phyloP scores from a whole-genome alignment of 2,329 filamentous ascomycete genomes.

The Paracoccidioides brasiliensis region DNA sequence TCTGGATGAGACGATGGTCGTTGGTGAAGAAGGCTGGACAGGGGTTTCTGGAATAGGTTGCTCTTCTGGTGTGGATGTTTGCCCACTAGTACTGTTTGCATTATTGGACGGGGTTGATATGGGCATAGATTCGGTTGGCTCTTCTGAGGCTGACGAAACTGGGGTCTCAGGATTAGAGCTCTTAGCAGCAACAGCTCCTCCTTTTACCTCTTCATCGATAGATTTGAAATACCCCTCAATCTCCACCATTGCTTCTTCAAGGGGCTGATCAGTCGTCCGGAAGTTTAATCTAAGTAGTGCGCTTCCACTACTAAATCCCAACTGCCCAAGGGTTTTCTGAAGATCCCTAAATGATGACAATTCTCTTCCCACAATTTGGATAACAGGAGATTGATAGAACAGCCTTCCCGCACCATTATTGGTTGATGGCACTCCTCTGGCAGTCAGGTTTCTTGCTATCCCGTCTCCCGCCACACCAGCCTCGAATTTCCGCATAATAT shows the following conservation, averaged over 20 bases:
- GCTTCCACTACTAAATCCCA: constrained; percentile 77
- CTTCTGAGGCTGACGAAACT: constrained; percentile 7
- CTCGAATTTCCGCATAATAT: constrained; percentile 81
- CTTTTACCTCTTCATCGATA: constrained; percentile 20
- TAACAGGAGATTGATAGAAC: constrained; percentile 73
- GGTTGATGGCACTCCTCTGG: constrained; percentile 54
- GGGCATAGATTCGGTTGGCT: constrained; percentile 7
- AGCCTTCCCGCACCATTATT: constrained; percentile 55
- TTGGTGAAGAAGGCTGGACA: constrained; percentile 8
- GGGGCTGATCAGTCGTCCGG: constrained; percentile 58
- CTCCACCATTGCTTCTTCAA: constrained; percentile 73
- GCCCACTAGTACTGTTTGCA: constrained; percentile 1
- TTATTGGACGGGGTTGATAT: constrained; percentile 8
- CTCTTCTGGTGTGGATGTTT: constrained; percentile 3
- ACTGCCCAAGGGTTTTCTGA: constrained; percentile 74
- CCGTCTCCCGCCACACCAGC: constrained; percentile 52
- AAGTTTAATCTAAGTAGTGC: constrained; percentile 68
- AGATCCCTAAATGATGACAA: constrained; percentile 65
- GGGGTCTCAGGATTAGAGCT: constrained; percentile 1
- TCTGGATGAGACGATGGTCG: constrained; percentile 30
- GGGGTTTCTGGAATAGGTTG: constrained; percentile 4
- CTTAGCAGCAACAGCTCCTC: constrained; percentile 5
- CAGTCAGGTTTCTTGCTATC: constrained; percentile 65
- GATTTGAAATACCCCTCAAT: constrained; percentile 63
- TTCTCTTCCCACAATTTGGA: constrained; percentile 73